A percentile compares a stretch with the other conserved stretches of the same genome.
phyloP scores from a whole-genome alignment of 2,329 filamentous ascomycete species.

The Cercospora sp. region DNA sequence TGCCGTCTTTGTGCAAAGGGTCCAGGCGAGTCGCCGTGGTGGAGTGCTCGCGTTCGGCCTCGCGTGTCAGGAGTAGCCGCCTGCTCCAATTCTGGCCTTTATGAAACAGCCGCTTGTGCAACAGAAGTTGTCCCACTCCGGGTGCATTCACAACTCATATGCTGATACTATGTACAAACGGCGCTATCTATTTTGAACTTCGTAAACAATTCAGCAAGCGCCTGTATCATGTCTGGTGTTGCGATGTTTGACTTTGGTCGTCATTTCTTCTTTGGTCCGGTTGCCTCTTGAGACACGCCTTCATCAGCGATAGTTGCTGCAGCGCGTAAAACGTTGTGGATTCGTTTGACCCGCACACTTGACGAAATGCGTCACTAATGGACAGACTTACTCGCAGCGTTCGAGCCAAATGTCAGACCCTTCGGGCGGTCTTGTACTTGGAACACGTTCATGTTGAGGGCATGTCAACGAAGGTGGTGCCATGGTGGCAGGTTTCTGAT shows the following conservation, averaged over 20 bases:
- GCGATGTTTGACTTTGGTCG: neutral
- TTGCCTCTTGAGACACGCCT: neutral
- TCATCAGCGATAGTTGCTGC: neutral
- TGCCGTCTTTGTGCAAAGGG: neutral
- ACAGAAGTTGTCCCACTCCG: conserved; percentile 1
- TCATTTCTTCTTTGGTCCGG: neutral
- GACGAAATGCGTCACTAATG: neutral
- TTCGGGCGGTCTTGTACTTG: neutral
- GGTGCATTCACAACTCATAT: neutral
- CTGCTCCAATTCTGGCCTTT: neutral
- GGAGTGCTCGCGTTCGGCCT: conserved; percentile 2
- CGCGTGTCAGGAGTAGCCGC: conserved; percentile 11
- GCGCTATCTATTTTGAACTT: neutral
- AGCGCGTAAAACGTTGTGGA: neutral
- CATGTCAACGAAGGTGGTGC: neutral
- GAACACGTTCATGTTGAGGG: neutral
- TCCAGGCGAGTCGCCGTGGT: conserved; percentile 17
- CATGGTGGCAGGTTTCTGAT: neutral
- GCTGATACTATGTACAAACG: neutral
- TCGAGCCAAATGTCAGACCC: neutral
- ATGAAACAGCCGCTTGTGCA: conserved; percentile 16
- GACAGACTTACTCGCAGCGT: neutral
- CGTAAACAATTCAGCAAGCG: neutral
- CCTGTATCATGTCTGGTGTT: neutral
- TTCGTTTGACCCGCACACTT: neutral